Percentiles rank a stretch among this genome's conserved stretches.
phyloP scores from a whole-genome alignment of 2,329 filamentous ascomycete genomes.

The Trichophyton mentagrophytes region DNA sequence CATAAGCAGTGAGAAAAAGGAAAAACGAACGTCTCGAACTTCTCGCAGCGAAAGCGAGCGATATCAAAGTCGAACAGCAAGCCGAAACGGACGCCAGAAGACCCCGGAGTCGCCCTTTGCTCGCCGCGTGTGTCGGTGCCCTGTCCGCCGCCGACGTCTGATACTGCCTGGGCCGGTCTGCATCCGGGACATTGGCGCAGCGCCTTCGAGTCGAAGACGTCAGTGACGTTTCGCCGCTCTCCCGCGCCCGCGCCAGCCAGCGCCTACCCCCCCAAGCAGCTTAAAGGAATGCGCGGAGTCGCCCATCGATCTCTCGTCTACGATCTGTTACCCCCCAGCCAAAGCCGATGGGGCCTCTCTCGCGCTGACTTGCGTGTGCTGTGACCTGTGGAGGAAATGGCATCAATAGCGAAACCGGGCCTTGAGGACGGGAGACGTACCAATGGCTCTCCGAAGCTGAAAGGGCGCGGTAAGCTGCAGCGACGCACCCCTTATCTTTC shows the following conservation, averaged over 20 bases:
- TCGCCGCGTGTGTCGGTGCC: too few relatives aligned
- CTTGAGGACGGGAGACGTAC: constrained; percentile 35
- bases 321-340: constrained; percentile 6
- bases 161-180: too few relatives aligned
- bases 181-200: too few relatives aligned
- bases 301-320: background rate
- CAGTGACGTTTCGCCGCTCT: background rate
- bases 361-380: constrained; percentile 24
- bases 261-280: background rate
- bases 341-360: constrained; percentile 30
- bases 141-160: too few relatives aligned
- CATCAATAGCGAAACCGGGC: constrained; percentile 31
- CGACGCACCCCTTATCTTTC: background rate
- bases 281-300: background rate
- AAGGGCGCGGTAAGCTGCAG: constrained; percentile 35
- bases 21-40: background rate
- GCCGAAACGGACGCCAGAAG: background rate
- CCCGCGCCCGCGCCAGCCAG: background rate
- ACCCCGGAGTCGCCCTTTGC: background rate
- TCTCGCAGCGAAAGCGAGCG: background rate
- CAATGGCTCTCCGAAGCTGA: constrained; percentile 36
- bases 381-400: constrained; percentile 27
- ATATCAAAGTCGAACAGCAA: background rate
- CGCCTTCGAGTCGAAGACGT: background rate
- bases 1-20: background rate